A percentile compares a stretch with the other conserved stretches of the same genome.
Conservation (phyloP, 495 filamentous ascomycete genomes). For the Xylaria cubensis region DNA sequence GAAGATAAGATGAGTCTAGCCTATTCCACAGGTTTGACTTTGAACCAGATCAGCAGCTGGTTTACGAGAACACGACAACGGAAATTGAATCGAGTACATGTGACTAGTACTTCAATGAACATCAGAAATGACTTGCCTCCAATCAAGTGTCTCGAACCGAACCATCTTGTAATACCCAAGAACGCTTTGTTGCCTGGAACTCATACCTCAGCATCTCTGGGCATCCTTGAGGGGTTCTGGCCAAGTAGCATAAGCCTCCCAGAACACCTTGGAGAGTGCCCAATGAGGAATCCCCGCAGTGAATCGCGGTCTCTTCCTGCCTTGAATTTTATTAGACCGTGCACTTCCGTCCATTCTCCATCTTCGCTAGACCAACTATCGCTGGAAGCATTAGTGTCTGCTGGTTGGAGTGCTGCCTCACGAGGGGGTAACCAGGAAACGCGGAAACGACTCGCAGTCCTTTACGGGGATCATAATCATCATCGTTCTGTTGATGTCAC, state of each 20-base stretch:
- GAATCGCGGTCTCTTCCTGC: background rate
- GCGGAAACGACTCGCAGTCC: no score
- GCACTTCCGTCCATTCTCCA: background rate
- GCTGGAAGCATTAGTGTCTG: background rate
- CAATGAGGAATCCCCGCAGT: no score
- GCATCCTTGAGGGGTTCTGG: background rate
- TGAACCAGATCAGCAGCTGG: slow-evolving; percentile 2
- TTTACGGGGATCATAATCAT: no score
- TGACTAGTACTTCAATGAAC: background rate
- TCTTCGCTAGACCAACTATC: background rate
- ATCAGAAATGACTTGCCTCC: background rate
- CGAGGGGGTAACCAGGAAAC: background rate
- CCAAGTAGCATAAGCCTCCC: background rate
- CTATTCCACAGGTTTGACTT: background rate
- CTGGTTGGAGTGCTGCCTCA: background rate
- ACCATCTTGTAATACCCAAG: background rate
- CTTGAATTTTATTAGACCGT: background rate
- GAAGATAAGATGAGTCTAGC: background rate
- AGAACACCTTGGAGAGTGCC: background rate
- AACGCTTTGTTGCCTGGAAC: no score
- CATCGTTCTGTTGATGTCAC: background rate
- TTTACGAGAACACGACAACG: slow-evolving; percentile 13
- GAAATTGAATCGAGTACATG: background rate
- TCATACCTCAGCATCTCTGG: background rate
- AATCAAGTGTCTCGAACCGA: background rate